These are phyloP conservation scores for Sextonia rubra DNA, from an alignment of 164 flowering plant genomes.

Conservation along the genomic window DNA sequence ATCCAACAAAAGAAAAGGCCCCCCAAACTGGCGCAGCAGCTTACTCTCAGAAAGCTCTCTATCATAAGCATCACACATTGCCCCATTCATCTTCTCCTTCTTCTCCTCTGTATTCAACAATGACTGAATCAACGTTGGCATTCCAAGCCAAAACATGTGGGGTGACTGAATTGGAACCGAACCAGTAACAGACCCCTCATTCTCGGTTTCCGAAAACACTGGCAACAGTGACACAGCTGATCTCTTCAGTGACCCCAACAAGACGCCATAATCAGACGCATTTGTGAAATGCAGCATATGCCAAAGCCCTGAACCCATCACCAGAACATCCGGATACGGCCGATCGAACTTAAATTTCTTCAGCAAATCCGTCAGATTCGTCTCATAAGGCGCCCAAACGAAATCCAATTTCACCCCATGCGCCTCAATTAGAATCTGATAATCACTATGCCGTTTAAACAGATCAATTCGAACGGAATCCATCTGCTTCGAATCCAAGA, in stretches of 20 bases:
- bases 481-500: constrained; percentile 45
- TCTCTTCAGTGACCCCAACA: constrained; percentile 33
- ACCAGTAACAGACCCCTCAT: constrained; percentile 35
- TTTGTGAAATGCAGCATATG: constrained; percentile 76
- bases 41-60: constrained; percentile 43
- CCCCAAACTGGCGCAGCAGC: constrained; percentile 58
- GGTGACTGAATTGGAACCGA: constrained; percentile 43
- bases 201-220: constrained; percentile 29
- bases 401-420: constrained; percentile 78
- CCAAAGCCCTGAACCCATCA: constrained; percentile 91
- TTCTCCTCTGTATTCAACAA: constrained; percentile 83
- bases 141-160: constrained; percentile 85
- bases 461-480: constrained; percentile 40
- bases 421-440: constrained; percentile 39
- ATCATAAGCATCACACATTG: constrained; percentile 32
- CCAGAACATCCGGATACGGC: constrained; percentile 69
- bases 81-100: constrained; percentile 38
- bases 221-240: constrained; percentile 40
- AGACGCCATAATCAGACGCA: constrained; percentile 53
- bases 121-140: constrained; percentile 66
- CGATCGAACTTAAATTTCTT: constrained; percentile 26
- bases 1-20: constrained; percentile 69
- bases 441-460: constrained; percentile 81
- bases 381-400: constrained; percentile 75
- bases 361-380: constrained; percentile 46